Evolutionary conservation across 345 rosid genomes (phyloP), one percentile per base, ranked within the genome.

Genomic region (Pugionium cornutum): DNA sequence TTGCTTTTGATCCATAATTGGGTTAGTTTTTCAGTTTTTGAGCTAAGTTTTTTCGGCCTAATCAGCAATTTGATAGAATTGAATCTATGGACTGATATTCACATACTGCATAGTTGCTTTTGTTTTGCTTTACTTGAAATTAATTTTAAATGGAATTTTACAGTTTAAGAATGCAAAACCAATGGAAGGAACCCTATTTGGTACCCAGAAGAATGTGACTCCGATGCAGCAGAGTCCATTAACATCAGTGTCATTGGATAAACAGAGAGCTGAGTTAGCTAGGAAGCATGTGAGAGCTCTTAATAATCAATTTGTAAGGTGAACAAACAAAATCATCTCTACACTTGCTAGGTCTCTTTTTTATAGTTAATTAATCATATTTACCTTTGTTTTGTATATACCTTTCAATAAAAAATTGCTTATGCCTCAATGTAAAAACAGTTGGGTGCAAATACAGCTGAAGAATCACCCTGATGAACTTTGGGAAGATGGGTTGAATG

Each of bases 401-500:
- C 29, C 0, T 10, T 63, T 43, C 41, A 36, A 11, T 32, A 39
- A 53, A 4, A 29, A 5, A 0, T 27, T 52, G 11, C 29, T 56
- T 72, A 68, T 76, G 30, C 7, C 69, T 68, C 7, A 35, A 67
- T 61, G 59, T 32, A 3, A 44, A 59, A 68, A 74, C 80, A 92
- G 98, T 74, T 92, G 97, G 96, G 94, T 89, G 79, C 99, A 94
- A 72, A 63, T 75, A 46, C 95, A 94, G 78, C 76, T 89, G 62
- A 94, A 85, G 86, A 82, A 88, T 70, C 96, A 89, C 55, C 95
- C 97, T 28, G 92, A 94, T 81, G 99, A 89, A 87, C 95, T 92
- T 59, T 89, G 99, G 98, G 95, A 89, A 72, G 95, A 89, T 81
- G 99, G 95, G 39, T 68, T 83, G 68, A 76, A 60, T 40, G 97